phyloP scores from a whole-genome alignment of 2,329 filamentous ascomycete genomes.

The Venturiaceae sp. region DNA sequence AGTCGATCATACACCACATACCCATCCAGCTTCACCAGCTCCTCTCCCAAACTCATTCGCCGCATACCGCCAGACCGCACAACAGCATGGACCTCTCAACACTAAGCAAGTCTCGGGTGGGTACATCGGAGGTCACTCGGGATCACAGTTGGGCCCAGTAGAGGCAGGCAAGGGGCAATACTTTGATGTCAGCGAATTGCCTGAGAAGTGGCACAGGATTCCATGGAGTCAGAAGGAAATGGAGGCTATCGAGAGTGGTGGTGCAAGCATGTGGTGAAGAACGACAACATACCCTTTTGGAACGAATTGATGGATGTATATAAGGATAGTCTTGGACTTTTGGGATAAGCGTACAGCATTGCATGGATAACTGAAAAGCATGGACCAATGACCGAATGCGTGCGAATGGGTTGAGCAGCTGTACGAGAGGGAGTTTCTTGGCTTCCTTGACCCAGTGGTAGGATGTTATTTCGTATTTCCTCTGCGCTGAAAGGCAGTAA shows the following conservation, averaged over 20 bases:
- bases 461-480: neutral
- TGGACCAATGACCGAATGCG: neutral
- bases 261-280: constrained; percentile 40
- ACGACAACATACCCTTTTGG: neutral
- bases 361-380: neutral
- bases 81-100: constrained; percentile 64
- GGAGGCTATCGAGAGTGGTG: constrained; percentile 89
- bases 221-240: constrained; percentile 76
- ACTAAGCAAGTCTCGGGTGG: constrained; percentile 20
- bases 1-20: constrained; percentile 63
- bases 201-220: constrained; percentile 67
- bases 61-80: constrained; percentile 66
- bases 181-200: constrained; percentile 86
- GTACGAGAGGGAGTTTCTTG: neutral
- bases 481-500: too few species aligned
- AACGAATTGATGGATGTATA: neutral
- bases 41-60: constrained; percentile 62
- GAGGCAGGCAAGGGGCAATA: constrained; percentile 61
- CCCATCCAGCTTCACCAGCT: constrained; percentile 60
- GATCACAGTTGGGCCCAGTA: constrained; percentile 63
- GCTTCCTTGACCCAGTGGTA: neutral
- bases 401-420: neutral
- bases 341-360: neutral
- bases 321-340: neutral
- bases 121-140: constrained; percentile 51